A percentile compares a stretch with the other conserved stretches of the same genome.
These are phyloP conservation scores for Gracilaria domingensis DNA, from an alignment of 23 red algal species.

Conservation along the genomic window DNA sequence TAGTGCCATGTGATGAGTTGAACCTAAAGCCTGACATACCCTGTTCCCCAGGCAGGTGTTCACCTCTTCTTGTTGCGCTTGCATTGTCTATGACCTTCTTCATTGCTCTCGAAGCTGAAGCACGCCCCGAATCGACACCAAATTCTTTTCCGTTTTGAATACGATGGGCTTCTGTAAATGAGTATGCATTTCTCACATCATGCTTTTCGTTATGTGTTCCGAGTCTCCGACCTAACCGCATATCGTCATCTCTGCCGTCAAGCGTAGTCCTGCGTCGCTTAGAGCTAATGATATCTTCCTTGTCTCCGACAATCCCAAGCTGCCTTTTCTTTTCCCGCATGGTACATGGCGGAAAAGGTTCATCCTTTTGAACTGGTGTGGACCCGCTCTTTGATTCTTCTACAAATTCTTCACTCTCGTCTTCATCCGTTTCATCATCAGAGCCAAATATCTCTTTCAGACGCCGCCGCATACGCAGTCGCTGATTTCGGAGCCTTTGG, in stretches of 20 bases:
- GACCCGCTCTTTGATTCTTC: background rate
- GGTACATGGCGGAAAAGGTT: background rate
- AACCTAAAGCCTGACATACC: background rate
- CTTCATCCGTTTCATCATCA: conserved; percentile 12
- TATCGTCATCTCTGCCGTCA: background rate
- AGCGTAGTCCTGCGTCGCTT: background rate
- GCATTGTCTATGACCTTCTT: background rate
- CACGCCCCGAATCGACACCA: background rate
- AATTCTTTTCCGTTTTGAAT: background rate
- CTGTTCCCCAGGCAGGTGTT: background rate
- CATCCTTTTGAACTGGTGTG: background rate
- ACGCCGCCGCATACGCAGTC: conserved; percentile 3
- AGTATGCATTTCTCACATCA: background rate
- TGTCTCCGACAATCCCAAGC: background rate
- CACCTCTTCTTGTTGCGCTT: no score
- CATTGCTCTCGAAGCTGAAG: background rate
- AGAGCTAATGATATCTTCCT: background rate
- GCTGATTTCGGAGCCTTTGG: background rate
- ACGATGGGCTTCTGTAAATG: background rate
- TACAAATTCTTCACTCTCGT: background rate
- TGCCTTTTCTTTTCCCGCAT: background rate
- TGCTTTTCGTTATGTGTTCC: background rate
- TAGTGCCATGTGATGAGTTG: background rate
- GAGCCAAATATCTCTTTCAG: conserved; percentile 33
- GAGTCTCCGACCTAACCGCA: background rate